These are phyloP conservation scores for Suaeda aralocaspica DNA, from an alignment of 148 eudicot species.

Conservation along the genomic window DNA sequence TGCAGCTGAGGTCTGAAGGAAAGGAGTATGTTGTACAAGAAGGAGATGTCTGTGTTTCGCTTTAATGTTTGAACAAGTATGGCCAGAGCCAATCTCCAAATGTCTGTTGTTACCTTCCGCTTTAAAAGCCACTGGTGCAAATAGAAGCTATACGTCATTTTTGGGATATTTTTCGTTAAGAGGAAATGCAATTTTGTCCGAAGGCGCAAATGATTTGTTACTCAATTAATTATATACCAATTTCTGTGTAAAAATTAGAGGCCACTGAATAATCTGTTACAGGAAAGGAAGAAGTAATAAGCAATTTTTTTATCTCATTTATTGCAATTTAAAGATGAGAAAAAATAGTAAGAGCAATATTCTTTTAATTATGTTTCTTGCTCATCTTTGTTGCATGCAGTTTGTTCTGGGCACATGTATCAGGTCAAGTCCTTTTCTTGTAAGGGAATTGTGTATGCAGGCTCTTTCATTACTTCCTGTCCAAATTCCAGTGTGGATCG, in stretches of 20 bases:
- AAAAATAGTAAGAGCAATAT: neutral
- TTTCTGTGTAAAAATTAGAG: neutral
- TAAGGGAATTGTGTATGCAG: no score
- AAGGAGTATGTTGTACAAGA: constrained; percentile 79
- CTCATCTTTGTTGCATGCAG: no score
- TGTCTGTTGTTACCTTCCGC: neutral
- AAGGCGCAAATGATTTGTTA: neutral
- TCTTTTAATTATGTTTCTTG: no score
- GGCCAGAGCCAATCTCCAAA: neutral
- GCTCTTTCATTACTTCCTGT: no score
- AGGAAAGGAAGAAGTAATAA: neutral
- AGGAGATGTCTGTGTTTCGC: constrained; percentile 90
- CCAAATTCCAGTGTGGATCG: no score
- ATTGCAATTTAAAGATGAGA: neutral
- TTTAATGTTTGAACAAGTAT: constrained; percentile 57
- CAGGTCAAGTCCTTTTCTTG: no score
- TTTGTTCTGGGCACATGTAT: no score
- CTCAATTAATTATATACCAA: neutral
- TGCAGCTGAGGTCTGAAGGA: constrained; percentile 88
- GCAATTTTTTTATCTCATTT: neutral
- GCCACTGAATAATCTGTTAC: neutral
- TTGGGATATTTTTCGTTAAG: neutral
- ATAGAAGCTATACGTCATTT: neutral
- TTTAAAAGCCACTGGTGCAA: neutral
- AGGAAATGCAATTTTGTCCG: neutral